Conservation (phyloP, 164 flowering plant species). For the Magnolia sinica region DNA sequence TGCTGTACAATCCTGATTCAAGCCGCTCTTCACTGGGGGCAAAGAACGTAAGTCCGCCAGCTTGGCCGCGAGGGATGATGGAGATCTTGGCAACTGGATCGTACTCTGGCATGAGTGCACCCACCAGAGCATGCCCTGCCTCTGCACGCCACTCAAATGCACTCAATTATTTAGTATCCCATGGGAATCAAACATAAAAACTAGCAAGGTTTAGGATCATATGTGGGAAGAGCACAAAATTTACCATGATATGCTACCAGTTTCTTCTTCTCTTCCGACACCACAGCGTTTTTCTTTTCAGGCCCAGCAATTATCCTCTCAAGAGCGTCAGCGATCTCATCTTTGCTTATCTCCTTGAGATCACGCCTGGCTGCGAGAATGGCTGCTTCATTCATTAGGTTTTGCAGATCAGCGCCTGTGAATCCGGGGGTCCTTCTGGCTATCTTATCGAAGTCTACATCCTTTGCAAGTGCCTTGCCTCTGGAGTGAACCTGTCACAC, state of each 20-base stretch:
- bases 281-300: slow-evolving; percentile 97
- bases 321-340: slow-evolving; percentile 87
- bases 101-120: slow-evolving; percentile 95
- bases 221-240: not conserved
- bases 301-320: slow-evolving; percentile 99
- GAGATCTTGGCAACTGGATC: slow-evolving; percentile 97
- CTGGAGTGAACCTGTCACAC: slow-evolving; percentile 77
- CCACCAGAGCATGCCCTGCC: slow-evolving; percentile 98
- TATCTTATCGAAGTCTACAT: slow-evolving; percentile 88
- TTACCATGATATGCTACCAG: slow-evolving; percentile 95
- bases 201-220: not conserved
- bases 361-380: slow-evolving; percentile 96
- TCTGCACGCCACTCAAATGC: slow-evolving; percentile 42
- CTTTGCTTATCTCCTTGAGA: slow-evolving; percentile 87
- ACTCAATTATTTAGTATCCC: not conserved
- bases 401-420: slow-evolving; percentile 92
- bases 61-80: slow-evolving; percentile 98
- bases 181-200: not conserved
- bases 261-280: slow-evolving; percentile 89
- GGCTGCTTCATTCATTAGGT: slow-evolving; percentile 98
- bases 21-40: slow-evolving; percentile 97
- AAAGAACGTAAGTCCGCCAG: slow-evolving; percentile 94
- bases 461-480: slow-evolving; percentile 91
- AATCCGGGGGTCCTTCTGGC: slow-evolving; percentile 95
- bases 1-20: slow-evolving; percentile 93